Percentiles rank a stretch among this genome's conserved stretches.
Conservation (phyloP, 352 stramenopile genomes). For the Phytophthora hybrid region DNA sequence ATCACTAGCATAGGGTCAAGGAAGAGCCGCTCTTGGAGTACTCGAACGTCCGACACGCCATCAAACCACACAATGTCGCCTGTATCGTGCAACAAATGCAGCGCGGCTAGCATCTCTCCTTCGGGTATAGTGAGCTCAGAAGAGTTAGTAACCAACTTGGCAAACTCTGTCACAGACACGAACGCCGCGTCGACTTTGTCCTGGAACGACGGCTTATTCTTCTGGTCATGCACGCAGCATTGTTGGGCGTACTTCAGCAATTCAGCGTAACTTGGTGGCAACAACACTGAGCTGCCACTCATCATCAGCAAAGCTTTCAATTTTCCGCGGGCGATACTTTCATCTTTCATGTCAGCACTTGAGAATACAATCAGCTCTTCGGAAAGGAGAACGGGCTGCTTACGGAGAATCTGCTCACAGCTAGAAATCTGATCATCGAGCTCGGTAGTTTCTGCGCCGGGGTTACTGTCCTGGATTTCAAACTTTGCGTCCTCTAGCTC, state of each 20-base stretch:
- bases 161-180: constrained; percentile 2
- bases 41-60: not conserved
- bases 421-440: constrained; percentile 13
- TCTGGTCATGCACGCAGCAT: constrained; percentile 4
- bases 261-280: constrained; percentile 17
- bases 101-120: constrained; percentile 3
- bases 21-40: constrained; percentile 9
- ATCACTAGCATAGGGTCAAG: constrained; percentile 14
- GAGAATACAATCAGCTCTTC: constrained; percentile 18
- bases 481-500: constrained; percentile 16
- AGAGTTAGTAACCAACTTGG: not conserved
- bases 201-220: constrained; percentile 2
- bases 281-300: constrained; percentile 19
- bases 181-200: constrained; percentile 8
- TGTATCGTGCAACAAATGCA: constrained; percentile 18
- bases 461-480: constrained; percentile 29
- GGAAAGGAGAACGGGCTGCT: constrained; percentile 8
- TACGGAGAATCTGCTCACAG: constrained; percentile 30
- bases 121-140: constrained; percentile 3
- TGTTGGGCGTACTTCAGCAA: constrained; percentile 6
- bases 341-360: constrained; percentile 10
- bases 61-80: constrained; percentile 29
- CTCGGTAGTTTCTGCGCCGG: not conserved
- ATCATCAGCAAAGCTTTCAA: constrained; percentile 40
- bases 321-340: constrained; percentile 9